Evolutionary conservation across 768 basidiomycete species (phyloP).

Genomic region (Pleurotus tuber-regium): DNA sequence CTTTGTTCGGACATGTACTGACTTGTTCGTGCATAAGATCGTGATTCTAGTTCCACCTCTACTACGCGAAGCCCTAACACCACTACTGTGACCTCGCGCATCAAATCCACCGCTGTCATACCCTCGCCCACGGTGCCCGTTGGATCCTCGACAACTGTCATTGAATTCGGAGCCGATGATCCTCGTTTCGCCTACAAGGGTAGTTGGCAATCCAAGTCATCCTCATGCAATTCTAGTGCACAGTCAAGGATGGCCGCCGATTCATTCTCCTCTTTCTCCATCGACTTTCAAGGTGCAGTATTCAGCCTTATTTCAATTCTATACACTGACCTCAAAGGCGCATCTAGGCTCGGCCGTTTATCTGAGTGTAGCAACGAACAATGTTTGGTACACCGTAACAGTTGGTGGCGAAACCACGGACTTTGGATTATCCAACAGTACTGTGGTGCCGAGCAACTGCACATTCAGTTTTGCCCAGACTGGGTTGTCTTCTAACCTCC

Average conservation of each 20-base stretch:
- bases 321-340: background rate
- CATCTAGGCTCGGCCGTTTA: background rate
- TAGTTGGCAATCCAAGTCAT: background rate
- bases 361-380: background rate
- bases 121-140: background rate
- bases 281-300: background rate
- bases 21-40: too few species aligned
- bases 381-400: background rate
- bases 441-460: background rate
- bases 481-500: background rate
- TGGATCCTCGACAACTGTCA: background rate
- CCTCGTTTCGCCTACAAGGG: background rate
- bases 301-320: background rate
- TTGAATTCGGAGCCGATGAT: background rate
- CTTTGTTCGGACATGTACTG: too few species aligned
- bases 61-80: background rate
- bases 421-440: background rate
- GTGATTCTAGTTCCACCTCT: too few species aligned
- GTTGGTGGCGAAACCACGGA: background rate
- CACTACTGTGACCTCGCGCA: background rate
- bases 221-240: background rate
- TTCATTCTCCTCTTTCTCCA: background rate
- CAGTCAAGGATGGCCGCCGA: background rate
- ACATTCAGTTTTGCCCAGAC: slow-evolving; percentile 1
- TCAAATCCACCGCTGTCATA: background rate